Evolutionary conservation across 2,329 filamentous ascomycete species (phyloP).

Genomic region (Epicoccum sorghinum): DNA sequence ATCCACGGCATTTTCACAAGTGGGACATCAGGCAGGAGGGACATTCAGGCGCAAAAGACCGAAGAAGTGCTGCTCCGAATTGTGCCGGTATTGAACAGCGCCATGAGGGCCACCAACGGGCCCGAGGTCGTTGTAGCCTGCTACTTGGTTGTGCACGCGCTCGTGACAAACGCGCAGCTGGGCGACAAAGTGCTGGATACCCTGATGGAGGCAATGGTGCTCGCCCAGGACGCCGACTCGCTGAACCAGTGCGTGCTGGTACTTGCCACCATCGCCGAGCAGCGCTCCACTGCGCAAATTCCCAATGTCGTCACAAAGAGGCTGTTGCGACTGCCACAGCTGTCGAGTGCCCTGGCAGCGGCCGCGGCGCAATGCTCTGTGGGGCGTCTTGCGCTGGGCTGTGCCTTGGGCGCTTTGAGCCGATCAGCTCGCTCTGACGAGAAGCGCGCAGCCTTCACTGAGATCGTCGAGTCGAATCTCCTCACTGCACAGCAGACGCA

Average conservation of each 20-base stretch:
- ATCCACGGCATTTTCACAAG: conserved; percentile 81
- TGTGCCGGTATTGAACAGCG: conserved; percentile 75
- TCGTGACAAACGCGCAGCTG: conserved; percentile 81
- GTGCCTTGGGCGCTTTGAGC: conserved; percentile 60
- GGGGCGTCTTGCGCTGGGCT: conserved; percentile 73
- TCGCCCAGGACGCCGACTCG: conserved; percentile 77
- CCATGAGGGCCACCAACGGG: conserved; percentile 74
- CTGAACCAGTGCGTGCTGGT: conserved; percentile 76
- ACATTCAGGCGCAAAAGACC: conserved; percentile 79
- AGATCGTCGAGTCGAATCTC: conserved; percentile 64
- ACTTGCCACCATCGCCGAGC: conserved; percentile 80
- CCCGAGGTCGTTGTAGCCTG: conserved; percentile 83
- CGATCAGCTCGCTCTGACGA: conserved; percentile 26
- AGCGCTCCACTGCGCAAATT: conserved; percentile 72
- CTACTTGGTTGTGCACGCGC: conserved; percentile 87
- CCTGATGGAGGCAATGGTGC: conserved; percentile 86
- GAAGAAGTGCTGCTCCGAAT: conserved; percentile 75
- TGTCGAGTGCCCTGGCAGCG: conserved; percentile 65
- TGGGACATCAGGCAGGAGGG: conserved; percentile 74
- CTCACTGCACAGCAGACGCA: conserved; percentile 67
- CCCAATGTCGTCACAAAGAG: conserved; percentile 73
- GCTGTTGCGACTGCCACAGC: conserved; percentile 66
- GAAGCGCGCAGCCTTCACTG: conserved; percentile 58
- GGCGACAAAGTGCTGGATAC: conserved; percentile 80
- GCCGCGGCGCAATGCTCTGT: conserved; percentile 70